Conservation (phyloP, 192 early-diverging fungal species). For the Coemansia reversa region DNA sequence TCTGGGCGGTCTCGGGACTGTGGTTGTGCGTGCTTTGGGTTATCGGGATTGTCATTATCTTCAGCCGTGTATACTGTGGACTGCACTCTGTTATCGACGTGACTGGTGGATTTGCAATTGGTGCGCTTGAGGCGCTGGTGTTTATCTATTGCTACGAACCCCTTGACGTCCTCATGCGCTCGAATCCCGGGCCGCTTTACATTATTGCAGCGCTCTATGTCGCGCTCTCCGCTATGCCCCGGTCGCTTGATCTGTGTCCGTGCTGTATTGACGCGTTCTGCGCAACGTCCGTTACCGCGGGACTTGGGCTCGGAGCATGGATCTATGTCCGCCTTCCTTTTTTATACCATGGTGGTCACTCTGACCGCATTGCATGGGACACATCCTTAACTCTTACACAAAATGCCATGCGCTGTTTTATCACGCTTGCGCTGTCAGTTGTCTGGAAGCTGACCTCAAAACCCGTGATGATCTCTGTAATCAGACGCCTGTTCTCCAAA, state of each 20-base stretch:
- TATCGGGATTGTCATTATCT: slow-evolving; percentile 58
- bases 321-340: slow-evolving; percentile 40
- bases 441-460: slow-evolving; percentile 51
- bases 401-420: slow-evolving; percentile 35
- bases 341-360: slow-evolving; percentile 26
- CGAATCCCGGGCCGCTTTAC: slow-evolving; percentile 43
- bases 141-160: slow-evolving; percentile 32
- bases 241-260: slow-evolving; percentile 50
- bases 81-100: slow-evolving; percentile 86
- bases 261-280: slow-evolving; percentile 54
- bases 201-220: slow-evolving; percentile 21
- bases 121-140: slow-evolving; percentile 55
- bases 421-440: slow-evolving; percentile 32
- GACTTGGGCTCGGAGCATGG: slow-evolving; percentile 44
- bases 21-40: slow-evolving; percentile 55
- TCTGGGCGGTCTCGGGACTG: slow-evolving; percentile 22
- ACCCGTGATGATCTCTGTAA: slow-evolving; percentile 14
- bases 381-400: slow-evolving; percentile 30
- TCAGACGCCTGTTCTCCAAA: slow-evolving; percentile 12
- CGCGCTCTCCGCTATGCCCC: slow-evolving; percentile 35
- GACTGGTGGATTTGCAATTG: slow-evolving; percentile 68
- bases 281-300: slow-evolving; percentile 44
- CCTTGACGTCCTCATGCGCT: slow-evolving; percentile 34
- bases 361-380: slow-evolving; percentile 46
- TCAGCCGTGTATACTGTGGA: slow-evolving; percentile 81